Evolutionary conservation across 345 rosid genomes (phyloP), one percentile per base, ranked within the genome.

Genomic region (Salix brachista): DNA sequence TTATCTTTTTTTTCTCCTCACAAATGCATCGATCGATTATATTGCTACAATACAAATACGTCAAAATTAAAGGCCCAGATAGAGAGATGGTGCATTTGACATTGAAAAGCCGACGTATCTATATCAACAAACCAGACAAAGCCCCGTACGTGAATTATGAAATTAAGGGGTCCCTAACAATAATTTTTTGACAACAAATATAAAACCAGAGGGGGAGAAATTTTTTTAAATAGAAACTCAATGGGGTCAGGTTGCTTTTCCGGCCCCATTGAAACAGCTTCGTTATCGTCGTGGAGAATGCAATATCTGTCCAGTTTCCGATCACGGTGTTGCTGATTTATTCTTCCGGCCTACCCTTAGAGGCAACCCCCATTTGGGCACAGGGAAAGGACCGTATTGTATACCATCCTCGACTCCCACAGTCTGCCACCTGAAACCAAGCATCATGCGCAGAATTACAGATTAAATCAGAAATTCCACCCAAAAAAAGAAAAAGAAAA

Each of bases 321-420:
- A 71, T 54, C 30, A 66, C 17, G 7, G 16, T 9, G 5, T 70
- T 18, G 82, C 77, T 58, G 21, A 41, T 50, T 77, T 50, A 61
- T 66, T 78, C 68, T 84, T 85, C 1, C 81, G 87, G 32, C 56
- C 80, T 7, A 93, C 90, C 77, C 82, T 86, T 71, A 95, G 80
- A 34, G 97, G 97, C 73, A 93, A 85, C n/a, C 99, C 99, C 30
- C 75, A 84, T 80, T 85, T 91, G 66, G 99, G 97, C 16, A 95
- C 96, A 1, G 97, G 99, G 75, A 95, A 95, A 65, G 99, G 99
- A 18, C 91, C 96, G 78, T 95, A 95, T 48, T 93, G 97, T 75
- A 95, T 90, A 19, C 92, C 99, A 79, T 90, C 92, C 1, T 86
- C 90, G 2, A 81, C 88, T 83, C 91, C 96, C 61, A 84, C 77